phyloP scores from a whole-genome alignment of 2,329 filamentous ascomycete genomes.

The Fusarium sp. region DNA sequence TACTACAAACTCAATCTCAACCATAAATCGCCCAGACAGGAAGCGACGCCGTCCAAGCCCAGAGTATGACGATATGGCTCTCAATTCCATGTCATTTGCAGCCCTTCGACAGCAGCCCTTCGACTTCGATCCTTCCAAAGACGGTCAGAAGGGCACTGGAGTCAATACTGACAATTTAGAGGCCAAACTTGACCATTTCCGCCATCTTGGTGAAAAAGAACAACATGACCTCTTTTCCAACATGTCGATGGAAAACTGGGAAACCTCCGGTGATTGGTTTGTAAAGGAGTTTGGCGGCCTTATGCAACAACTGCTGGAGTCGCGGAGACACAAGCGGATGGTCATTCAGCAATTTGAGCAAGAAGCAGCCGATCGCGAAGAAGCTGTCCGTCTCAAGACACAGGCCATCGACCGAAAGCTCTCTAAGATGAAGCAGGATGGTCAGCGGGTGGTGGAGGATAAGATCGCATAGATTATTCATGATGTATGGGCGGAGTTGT shows the following conservation, averaged over 20 bases:
- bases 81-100: conserved; percentile 67
- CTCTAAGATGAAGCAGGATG: conserved; percentile 67
- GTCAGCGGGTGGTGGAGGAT: conserved; percentile 67
- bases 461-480: conserved; percentile 41
- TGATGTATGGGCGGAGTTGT: conserved; percentile 1
- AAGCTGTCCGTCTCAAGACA: conserved; percentile 65
- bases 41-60: conserved; percentile 61
- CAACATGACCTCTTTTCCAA: conserved; percentile 66
- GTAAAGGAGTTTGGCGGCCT: conserved; percentile 66
- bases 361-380: conserved; percentile 68
- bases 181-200: conserved; percentile 65
- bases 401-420: conserved; percentile 69
- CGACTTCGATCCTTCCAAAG: conserved; percentile 68
- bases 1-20: conserved; percentile 8
- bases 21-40: conserved; percentile 44
- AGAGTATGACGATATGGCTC: conserved; percentile 69
- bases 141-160: conserved; percentile 54
- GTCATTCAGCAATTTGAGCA: conserved; percentile 66
- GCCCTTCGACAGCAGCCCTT: conserved; percentile 67
- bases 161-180: conserved; percentile 59
- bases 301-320: conserved; percentile 62
- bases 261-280: conserved; percentile 72
- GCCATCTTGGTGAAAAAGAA: conserved; percentile 59
- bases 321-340: conserved; percentile 64
- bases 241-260: conserved; percentile 70